Conservation (phyloP, 345 rosid species). For the Linum trigynum region DNA sequence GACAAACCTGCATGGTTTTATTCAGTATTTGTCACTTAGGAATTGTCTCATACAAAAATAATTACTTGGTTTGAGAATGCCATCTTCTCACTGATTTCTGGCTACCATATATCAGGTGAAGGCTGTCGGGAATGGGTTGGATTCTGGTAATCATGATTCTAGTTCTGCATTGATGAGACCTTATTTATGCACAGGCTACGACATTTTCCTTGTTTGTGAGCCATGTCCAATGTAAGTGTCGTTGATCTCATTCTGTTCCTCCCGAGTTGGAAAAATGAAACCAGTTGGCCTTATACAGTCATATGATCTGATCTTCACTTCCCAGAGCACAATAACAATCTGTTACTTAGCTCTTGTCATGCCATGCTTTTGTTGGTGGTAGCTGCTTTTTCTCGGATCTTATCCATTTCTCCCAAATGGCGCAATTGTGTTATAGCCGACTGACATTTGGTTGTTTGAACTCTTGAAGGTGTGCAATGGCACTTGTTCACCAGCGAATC, state of each 20-base stretch:
- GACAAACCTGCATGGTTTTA: not conserved
- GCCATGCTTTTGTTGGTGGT: too few relatives aligned
- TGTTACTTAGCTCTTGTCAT: too few relatives aligned
- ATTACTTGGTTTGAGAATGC: not conserved
- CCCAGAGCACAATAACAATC: too few relatives aligned
- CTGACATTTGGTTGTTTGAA: not conserved
- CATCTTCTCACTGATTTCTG: not conserved
- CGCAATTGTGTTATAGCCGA: not conserved
- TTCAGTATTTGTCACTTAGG: not conserved
- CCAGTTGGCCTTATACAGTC: too few relatives aligned
- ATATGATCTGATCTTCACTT: too few relatives aligned
- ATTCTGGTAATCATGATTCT: slow-evolving; percentile 18
- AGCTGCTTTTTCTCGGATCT: too few relatives aligned
- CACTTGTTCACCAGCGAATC: slow-evolving; percentile 74
- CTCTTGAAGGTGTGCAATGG: slow-evolving; percentile 77
- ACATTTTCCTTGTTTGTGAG: slow-evolving; percentile 75
- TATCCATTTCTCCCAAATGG: too few relatives aligned
- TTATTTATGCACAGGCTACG: slow-evolving; percentile 83
- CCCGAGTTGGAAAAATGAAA: not conserved
- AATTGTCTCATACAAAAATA: not conserved
- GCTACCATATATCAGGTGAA: slow-evolving; percentile 26
- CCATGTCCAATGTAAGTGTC: slow-evolving; percentile 75
- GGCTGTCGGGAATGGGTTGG: slow-evolving; percentile 20
- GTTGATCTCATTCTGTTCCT: not conserved
- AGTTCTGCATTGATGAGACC: slow-evolving; percentile 30